Conservation (phyloP, 139 green algal genomes). For the Deuterostichococcus epilithicus region DNA sequence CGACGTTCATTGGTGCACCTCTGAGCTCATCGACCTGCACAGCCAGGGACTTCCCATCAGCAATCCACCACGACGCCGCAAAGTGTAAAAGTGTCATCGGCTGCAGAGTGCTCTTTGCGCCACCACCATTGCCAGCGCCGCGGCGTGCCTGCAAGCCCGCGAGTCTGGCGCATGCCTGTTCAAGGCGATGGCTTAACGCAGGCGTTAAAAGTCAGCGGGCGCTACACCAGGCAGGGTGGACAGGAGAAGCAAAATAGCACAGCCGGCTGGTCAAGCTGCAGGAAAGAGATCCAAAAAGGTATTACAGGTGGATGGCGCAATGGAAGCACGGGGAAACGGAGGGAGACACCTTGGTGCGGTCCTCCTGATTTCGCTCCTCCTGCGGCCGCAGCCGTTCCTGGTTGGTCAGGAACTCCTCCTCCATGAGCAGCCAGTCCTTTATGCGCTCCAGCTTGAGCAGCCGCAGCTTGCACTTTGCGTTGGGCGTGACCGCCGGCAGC, state of each 20-base stretch:
- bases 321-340: not conserved
- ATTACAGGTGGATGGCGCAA: not conserved
- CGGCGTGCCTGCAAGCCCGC: no score
- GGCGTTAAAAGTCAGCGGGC: no score
- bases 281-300: not conserved
- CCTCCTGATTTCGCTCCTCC: slow-evolving; percentile 93
- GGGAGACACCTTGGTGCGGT: slow-evolving; percentile 69
- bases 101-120: no score
- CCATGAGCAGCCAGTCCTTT: slow-evolving; percentile 99
- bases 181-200: no score
- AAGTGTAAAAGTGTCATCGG: no score
- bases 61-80: no score
- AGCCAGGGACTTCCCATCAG: not conserved
- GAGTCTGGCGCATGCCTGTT: no score
- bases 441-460: slow-evolving; percentile 97
- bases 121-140: no score
- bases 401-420: slow-evolving; percentile 97
- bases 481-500: slow-evolving; percentile 89
- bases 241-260: no score
- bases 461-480: slow-evolving; percentile 92
- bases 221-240: no score
- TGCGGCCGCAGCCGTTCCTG: slow-evolving; percentile 89
- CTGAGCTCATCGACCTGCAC: slow-evolving; percentile 92
- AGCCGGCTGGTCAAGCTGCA: no score
- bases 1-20: slow-evolving; percentile 90